phyloP scores from a whole-genome alignment of 202 grass and related monocot genomes.

The Panicum hallii region DNA sequence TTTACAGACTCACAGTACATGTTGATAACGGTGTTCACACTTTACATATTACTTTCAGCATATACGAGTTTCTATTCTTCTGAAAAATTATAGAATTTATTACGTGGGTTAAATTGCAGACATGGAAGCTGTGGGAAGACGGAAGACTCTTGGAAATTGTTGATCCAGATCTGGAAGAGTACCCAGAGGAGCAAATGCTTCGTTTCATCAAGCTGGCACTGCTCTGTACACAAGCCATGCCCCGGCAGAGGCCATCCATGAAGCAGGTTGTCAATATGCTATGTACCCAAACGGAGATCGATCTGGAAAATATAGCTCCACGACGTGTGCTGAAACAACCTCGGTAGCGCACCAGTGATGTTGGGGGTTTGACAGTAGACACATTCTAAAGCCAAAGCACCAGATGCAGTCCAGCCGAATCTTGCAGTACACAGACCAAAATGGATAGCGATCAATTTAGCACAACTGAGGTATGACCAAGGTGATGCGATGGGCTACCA shows the following conservation, averaged over 20 bases:
- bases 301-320: conserved; percentile 45
- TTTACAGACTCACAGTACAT: conserved; percentile 6
- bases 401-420: conserved; percentile 39
- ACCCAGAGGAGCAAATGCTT: conserved; percentile 61
- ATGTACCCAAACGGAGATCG: conserved; percentile 47
- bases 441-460: conserved; percentile 55
- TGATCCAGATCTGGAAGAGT: conserved; percentile 57
- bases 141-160: conserved; percentile 67
- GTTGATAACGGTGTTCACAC: conserved; percentile 2
- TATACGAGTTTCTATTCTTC: conserved; percentile 12
- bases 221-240: conserved; percentile 63
- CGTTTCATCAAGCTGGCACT: conserved; percentile 77
- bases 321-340: conserved; percentile 70
- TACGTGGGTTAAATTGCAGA: conserved; percentile 47
- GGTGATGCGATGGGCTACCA: conserved; percentile 29
- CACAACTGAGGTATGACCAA: conserved; percentile 49
- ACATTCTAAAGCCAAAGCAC: conserved; percentile 46
- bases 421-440: conserved; percentile 43
- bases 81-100: conserved; percentile 22
- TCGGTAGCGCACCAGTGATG: conserved; percentile 28
- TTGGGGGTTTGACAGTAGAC: conserved; percentile 27
- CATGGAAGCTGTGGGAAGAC: conserved; percentile 63
- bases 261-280: conserved; percentile 66
- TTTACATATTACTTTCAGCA: background rate
- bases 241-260: conserved; percentile 70